Evolutionary conservation across 495 filamentous ascomycete species (phyloP).

Genomic region (Penicillium mononematosum): DNA sequence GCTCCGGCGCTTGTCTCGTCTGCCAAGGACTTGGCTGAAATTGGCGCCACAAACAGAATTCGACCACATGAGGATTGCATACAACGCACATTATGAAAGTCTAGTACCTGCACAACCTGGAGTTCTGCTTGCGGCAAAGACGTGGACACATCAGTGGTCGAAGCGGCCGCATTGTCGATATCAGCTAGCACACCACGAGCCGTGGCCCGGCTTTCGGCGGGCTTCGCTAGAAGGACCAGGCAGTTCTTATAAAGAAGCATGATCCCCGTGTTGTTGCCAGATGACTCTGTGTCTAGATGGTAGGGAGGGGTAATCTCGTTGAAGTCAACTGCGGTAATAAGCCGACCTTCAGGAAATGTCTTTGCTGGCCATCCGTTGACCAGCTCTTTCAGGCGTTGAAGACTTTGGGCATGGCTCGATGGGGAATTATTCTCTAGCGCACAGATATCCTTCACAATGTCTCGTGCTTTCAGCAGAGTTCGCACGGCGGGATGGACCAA

Average conservation of each 20-base stretch:
- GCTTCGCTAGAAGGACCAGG: conserved; percentile 72
- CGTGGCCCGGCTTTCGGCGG: conserved; percentile 56
- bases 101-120: conserved; percentile 68
- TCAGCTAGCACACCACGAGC: conserved; percentile 80
- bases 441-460: conserved; percentile 93
- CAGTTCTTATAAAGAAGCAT: conserved; percentile 83
- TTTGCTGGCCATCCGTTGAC: conserved; percentile 77
- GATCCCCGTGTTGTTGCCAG: conserved; percentile 58
- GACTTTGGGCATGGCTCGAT: conserved; percentile 65
- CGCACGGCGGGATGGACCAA: conserved; percentile 78
- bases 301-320: conserved; percentile 76
- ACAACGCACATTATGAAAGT: conserved; percentile 68
- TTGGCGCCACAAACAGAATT: conserved; percentile 67
- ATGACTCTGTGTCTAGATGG: conserved; percentile 36
- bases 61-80: conserved; percentile 74
- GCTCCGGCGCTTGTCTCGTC: conserved; percentile 48
- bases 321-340: conserved; percentile 84
- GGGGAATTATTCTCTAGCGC: conserved; percentile 69
- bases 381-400: conserved; percentile 69
- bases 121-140: conserved; percentile 54
- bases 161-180: conserved; percentile 59
- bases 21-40: conserved; percentile 54
- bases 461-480: conserved; percentile 76
- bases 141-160: conserved; percentile 41
- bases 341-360: conserved; percentile 68